phyloP scores from a whole-genome alignment of 2,329 filamentous ascomycete genomes.

The Ceratocystis lukuohia region DNA sequence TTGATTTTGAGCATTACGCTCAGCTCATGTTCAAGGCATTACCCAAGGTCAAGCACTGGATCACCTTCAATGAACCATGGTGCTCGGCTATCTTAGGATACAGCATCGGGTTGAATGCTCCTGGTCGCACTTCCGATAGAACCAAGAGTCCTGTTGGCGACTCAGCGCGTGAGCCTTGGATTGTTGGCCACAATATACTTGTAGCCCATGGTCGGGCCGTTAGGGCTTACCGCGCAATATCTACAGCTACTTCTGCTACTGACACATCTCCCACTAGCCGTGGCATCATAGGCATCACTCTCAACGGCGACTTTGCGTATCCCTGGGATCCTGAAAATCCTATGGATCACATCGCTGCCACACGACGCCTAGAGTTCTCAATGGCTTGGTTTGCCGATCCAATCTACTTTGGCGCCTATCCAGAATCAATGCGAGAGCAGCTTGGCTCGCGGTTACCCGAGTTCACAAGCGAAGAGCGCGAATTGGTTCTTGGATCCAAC shows the following conservation, averaged over 20 bases:
- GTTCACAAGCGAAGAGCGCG: slow-evolving; percentile 58
- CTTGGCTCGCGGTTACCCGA: slow-evolving; percentile 62
- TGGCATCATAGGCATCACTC: slow-evolving; percentile 73
- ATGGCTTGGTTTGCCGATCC: slow-evolving; percentile 85
- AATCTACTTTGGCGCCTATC: slow-evolving; percentile 73
- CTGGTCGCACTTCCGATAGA: slow-evolving; percentile 67
- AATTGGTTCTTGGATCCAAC: slow-evolving; percentile 70
- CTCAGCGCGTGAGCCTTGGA: slow-evolving; percentile 66
- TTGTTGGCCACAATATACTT: slow-evolving; percentile 66
- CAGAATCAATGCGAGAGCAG: slow-evolving; percentile 69
- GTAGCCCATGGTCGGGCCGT: slow-evolving; percentile 69
- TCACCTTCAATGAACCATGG: slow-evolving; percentile 85
- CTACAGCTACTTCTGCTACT: slow-evolving; percentile 27
- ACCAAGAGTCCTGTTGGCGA: slow-evolving; percentile 58
- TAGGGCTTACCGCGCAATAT: slow-evolving; percentile 70
- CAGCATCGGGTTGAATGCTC: slow-evolving; percentile 63
- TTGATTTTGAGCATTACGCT: slow-evolving; percentile 69
- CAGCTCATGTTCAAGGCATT: slow-evolving; percentile 62
- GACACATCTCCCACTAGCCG: slow-evolving; percentile 45
- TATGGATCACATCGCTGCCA: slow-evolving; percentile 58
- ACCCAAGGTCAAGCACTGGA: slow-evolving; percentile 72
- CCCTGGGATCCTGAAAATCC: slow-evolving; percentile 72
- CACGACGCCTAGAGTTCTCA: slow-evolving; percentile 74
- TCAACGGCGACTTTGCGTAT: slow-evolving; percentile 73
- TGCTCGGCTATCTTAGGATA: slow-evolving; percentile 73